Evolutionary conservation across 805 yeast genomes (phyloP), one percentile per base, ranked within the genome.

Genomic region (Pichia sporocuriosa): DNA sequence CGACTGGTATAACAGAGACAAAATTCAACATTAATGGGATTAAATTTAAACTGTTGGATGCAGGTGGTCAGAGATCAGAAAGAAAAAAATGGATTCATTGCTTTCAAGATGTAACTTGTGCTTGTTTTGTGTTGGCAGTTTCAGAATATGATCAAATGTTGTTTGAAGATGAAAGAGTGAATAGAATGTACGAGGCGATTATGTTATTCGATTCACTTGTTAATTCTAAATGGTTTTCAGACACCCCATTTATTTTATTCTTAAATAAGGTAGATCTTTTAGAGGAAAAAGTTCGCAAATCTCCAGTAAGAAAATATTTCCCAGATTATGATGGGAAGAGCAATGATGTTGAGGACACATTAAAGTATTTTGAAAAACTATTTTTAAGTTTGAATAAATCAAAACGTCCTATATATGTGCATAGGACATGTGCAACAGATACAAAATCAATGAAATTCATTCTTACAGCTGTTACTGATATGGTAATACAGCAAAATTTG

Each of bases 51-150:
- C 85, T 93, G 32, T 66, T 88, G 33, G 98, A 93, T 68, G 97
- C 96, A 4, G 98, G 98, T 40, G 98, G 98, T 2, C 97, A 93
- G 63, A 71, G 98, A 54, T 79, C 94, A 3, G 98, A 93, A 66
- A 79, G 98, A 40, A 85, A 84, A 56, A 90, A 93, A 62, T 93
- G 98, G 98, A 88, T 89, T 48, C 96, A 88, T 57, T 86, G 95
- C 56, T 89, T 89, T 62, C 93, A 89, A 55, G 86, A 84, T 47
- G 84, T 90, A 37, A 83, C 95, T 0, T 84, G 94, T 4, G 82
- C 94, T 0, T 61, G 90, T 29, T 93, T 87, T 61, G 96, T 90
- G 7, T 73, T 84, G 16, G 96, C 97, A 0, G 79, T 87, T 21
- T 78, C 87, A 36, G 98, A 93, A 65, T 93, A 86, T 60, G 97